Percentiles rank a stretch among this genome's conserved stretches.
These are phyloP conservation scores for Kappamyces sp. DNA, from an alignment of 192 early-diverging fungal species.

Conservation along the genomic window DNA sequence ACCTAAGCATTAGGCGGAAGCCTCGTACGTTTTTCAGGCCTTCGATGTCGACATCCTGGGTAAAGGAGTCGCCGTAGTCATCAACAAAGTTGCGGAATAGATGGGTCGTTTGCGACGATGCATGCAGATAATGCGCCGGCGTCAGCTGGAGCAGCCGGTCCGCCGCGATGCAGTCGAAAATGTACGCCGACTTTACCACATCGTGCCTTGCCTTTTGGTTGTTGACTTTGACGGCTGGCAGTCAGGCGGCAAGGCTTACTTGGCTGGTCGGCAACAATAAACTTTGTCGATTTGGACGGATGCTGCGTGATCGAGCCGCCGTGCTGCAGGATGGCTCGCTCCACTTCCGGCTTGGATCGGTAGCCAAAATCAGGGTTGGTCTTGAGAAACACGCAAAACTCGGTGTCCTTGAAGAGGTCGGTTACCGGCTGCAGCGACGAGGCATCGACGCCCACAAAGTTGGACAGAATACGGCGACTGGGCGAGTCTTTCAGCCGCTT, in stretches of 20 bases:
- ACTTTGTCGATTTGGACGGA: slow-evolving; percentile 35
- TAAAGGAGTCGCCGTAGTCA: slow-evolving; percentile 63
- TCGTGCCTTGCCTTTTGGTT: slow-evolving; percentile 44
- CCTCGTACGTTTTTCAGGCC: slow-evolving; percentile 24
- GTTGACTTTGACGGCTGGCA: slow-evolving; percentile 47
- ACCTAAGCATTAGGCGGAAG: too few species aligned
- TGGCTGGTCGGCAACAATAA: slow-evolving; percentile 40
- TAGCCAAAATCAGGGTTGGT: slow-evolving; percentile 40
- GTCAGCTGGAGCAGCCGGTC: slow-evolving; percentile 46
- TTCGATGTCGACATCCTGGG: slow-evolving; percentile 43
- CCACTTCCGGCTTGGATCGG: slow-evolving; percentile 49
- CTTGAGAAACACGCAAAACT: slow-evolving; percentile 47
- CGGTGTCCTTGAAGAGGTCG: slow-evolving; percentile 54
- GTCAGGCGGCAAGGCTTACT: slow-evolving; percentile 21
- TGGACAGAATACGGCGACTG: slow-evolving; percentile 15
- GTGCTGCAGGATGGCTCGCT: slow-evolving; percentile 49
- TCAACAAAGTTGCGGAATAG: slow-evolving; percentile 55
- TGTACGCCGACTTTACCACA: slow-evolving; percentile 59
- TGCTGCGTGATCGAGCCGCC: slow-evolving; percentile 63
- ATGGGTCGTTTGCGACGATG: slow-evolving; percentile 41
- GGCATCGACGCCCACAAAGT: slow-evolving; percentile 35
- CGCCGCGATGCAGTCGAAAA: slow-evolving; percentile 54
- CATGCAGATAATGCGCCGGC: slow-evolving; percentile 62
- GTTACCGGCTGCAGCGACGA: slow-evolving; percentile 34
- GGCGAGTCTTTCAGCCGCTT: slow-evolving; percentile 1